These are phyloP conservation scores for Aureobasidium lini DNA, from an alignment of 2,329 filamentous ascomycete genomes.

Conservation along the genomic window DNA sequence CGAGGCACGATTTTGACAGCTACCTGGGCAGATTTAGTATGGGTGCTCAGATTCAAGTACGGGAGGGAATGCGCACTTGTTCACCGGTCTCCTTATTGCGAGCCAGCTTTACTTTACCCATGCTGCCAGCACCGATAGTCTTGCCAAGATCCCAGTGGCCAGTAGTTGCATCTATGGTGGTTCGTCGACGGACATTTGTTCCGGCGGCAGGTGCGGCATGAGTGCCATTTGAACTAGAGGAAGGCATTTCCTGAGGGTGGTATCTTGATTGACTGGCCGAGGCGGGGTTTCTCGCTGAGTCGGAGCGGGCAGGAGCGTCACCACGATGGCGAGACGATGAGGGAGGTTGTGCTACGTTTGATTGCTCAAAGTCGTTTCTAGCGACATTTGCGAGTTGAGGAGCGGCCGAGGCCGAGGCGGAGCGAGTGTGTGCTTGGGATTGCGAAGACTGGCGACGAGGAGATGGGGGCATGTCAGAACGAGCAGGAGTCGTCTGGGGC, in stretches of 20 bases:
- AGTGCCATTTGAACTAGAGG: slow-evolving; percentile 23
- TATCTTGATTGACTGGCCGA: slow-evolving; percentile 35
- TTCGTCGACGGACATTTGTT: slow-evolving; percentile 47
- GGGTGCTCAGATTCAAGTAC: not conserved
- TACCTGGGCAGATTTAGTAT: slow-evolving; percentile 48
- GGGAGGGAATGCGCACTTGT: slow-evolving; percentile 52
- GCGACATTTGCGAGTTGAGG: slow-evolving; percentile 43
- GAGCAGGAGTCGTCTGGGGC: slow-evolving; percentile 37
- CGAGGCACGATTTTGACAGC: slow-evolving; percentile 96
- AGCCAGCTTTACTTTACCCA: slow-evolving; percentile 97
- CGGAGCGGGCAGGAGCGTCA: slow-evolving; percentile 40
- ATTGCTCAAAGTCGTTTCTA: slow-evolving; percentile 67
- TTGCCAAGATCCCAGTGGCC: slow-evolving; percentile 94
- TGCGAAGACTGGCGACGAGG: slow-evolving; percentile 27
- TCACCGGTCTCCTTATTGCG: slow-evolving; percentile 84
- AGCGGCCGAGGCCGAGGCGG: slow-evolving; percentile 32
- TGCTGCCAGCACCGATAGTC: slow-evolving; percentile 94
- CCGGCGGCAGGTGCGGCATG: slow-evolving; percentile 19
- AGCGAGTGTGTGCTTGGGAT: slow-evolving; percentile 22
- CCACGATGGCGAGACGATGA: slow-evolving; percentile 33
- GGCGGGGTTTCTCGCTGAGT: slow-evolving; percentile 41
- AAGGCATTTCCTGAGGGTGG: slow-evolving; percentile 32
- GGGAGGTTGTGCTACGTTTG: slow-evolving; percentile 52
- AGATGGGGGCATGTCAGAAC: slow-evolving; percentile 24
- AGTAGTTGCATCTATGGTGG: slow-evolving; percentile 80